Conservation (phyloP, 805 yeast genomes). For the Spathaspora boniae region DNA sequence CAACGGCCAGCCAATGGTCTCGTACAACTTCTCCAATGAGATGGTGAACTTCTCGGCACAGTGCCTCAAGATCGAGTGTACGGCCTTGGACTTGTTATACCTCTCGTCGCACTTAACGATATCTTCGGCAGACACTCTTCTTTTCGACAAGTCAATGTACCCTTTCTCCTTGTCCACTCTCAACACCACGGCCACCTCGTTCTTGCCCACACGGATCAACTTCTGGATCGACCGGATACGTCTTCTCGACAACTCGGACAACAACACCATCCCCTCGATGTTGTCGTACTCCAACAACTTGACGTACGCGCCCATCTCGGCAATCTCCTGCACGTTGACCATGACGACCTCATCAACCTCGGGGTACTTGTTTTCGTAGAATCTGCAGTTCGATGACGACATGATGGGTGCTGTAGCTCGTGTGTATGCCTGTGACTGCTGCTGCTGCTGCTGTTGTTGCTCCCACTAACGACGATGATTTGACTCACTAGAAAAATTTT, state of each 20-base stretch:
- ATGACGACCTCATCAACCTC: slow-evolving; percentile 98
- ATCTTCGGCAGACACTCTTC: slow-evolving; percentile 97
- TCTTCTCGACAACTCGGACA: slow-evolving; percentile 95
- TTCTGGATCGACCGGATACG: slow-evolving; percentile 98
- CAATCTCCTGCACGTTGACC: slow-evolving; percentile 98
- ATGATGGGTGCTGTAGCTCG: too few relatives aligned
- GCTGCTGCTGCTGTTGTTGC: background rate
- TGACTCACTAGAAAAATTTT: too few relatives aligned
- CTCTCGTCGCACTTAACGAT: slow-evolving; percentile 96
- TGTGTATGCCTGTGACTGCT: background rate
- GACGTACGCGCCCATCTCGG: slow-evolving; percentile 99
- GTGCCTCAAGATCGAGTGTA: slow-evolving; percentile 96
- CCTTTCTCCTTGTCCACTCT: slow-evolving; percentile 99
- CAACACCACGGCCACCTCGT: slow-evolving; percentile 95
- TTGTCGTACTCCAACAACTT: slow-evolving; percentile 94
- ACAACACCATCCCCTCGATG: slow-evolving; percentile 96
- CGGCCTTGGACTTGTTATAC: slow-evolving; percentile 94
- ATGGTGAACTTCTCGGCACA: slow-evolving; percentile 95
- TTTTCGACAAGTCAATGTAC: slow-evolving; percentile 93
- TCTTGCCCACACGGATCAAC: slow-evolving; percentile 95
- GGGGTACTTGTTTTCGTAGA: slow-evolving; percentile 96
- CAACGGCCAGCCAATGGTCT: slow-evolving; percentile 95
- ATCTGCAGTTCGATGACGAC: slow-evolving; percentile 91
- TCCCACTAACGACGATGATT: background rate
- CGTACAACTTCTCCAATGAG: slow-evolving; percentile 80